Conservation (phyloP, 2,329 filamentous ascomycete genomes). For the Nemania diffusa region DNA sequence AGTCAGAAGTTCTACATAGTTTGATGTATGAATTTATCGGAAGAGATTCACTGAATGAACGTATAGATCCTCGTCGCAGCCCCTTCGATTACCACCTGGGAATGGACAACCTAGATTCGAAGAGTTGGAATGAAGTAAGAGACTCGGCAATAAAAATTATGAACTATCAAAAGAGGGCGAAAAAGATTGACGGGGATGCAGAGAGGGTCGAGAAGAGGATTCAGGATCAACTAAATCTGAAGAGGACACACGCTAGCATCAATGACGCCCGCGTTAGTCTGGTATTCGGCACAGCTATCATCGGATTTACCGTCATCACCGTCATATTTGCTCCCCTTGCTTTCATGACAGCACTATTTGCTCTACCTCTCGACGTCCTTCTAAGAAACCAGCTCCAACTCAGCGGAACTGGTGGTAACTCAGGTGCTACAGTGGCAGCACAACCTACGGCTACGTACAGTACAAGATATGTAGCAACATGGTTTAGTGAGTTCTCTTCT, state of each 20-base stretch:
- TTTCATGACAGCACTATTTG: slow-evolving; percentile 26
- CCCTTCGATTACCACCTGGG: not conserved
- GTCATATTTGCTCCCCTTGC: slow-evolving; percentile 31
- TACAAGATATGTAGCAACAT: slow-evolving; percentile 13
- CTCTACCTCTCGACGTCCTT: slow-evolving; percentile 24
- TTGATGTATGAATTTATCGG: slow-evolving; percentile 19
- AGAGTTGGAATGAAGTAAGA: slow-evolving; percentile 8
- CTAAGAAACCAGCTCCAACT: slow-evolving; percentile 13
- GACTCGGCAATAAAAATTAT: not conserved
- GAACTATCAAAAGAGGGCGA: not conserved
- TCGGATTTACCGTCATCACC: slow-evolving; percentile 32
- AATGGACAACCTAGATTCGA: not conserved
- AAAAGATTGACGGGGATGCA: slow-evolving; percentile 26
- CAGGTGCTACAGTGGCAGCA: not conserved
- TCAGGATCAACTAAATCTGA: slow-evolving; percentile 29
- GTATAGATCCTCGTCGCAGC: not conserved
- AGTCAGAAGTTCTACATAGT: slow-evolving; percentile 9
- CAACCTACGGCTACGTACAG: slow-evolving; percentile 3
- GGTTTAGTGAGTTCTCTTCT: slow-evolving; percentile 16
- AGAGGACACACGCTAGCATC: slow-evolving; percentile 18
- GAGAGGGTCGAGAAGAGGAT: slow-evolving; percentile 28
- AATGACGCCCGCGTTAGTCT: not conserved
- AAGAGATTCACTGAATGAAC: not conserved
- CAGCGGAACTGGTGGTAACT: not conserved
- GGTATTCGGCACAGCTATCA: slow-evolving; percentile 17